Evolutionary conservation across 2,329 filamentous ascomycete genomes (phyloP).

Genomic region (Cladobotryum mycophilum): DNA sequence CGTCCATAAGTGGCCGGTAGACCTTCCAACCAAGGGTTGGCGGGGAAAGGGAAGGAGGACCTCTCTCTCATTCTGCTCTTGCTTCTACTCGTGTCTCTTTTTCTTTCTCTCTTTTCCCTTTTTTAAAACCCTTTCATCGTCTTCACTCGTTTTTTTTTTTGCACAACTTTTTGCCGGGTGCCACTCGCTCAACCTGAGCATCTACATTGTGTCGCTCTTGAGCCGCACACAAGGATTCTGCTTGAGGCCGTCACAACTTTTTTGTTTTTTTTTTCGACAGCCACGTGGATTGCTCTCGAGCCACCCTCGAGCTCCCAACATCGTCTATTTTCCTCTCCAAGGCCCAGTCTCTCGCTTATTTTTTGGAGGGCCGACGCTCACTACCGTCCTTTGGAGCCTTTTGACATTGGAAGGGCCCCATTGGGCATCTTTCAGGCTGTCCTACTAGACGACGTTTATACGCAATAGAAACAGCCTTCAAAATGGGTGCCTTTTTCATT

Average conservation of each 20-base stretch:
- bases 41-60: too few relatives aligned
- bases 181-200: neutral
- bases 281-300: neutral
- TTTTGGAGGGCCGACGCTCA: too few relatives aligned
- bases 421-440: too few relatives aligned
- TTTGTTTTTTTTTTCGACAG: too few relatives aligned
- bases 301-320: neutral
- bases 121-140: neutral
- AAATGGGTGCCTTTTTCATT: conserved; percentile 50
- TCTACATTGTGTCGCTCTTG: conserved; percentile 4
- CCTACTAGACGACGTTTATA: neutral
- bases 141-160: neutral
- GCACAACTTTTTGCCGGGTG: neutral
- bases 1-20: too few relatives aligned
- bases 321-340: too few relatives aligned
- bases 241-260: too few relatives aligned
- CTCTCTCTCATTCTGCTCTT: neutral
- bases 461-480: neutral
- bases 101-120: neutral
- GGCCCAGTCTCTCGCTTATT: too few relatives aligned
- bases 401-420: too few relatives aligned
- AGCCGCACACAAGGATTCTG: neutral
- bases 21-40: too few relatives aligned
- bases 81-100: neutral
- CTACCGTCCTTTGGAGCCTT: too few relatives aligned